These are phyloP conservation scores for Auricularia sp. DNA, from an alignment of 768 basidiomycete genomes.

Conservation along the genomic window DNA sequence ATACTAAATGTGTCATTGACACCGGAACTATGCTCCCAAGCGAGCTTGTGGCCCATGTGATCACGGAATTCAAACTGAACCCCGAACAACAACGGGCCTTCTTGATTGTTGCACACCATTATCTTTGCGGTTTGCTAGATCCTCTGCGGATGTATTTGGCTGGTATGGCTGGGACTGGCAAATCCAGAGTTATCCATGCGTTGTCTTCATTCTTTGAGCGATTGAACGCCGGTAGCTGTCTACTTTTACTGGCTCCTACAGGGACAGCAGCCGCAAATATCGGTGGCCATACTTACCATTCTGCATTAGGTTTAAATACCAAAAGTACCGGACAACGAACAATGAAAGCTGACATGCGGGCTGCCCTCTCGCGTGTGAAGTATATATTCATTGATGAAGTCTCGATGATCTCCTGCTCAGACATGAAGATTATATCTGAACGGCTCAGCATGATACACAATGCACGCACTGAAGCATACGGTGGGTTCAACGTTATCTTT, in stretches of 20 bases:
- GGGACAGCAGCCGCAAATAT: conserved; percentile 6
- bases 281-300: conserved; percentile 7
- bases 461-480: conserved; percentile 20
- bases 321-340: too few relatives aligned
- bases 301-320: conserved; percentile 1
- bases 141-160: conserved; percentile 8
- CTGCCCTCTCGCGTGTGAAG: conserved; percentile 16
- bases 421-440: conserved; percentile 19
- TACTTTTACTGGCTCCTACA: conserved; percentile 6
- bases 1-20: background rate
- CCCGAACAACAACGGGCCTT: conserved; percentile 7
- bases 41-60: too few relatives aligned
- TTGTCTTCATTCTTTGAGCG: conserved; percentile 2
- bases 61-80: conserved; percentile 4
- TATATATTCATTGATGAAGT: conserved; percentile 37
- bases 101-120: conserved; percentile 5
- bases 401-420: conserved; percentile 29
- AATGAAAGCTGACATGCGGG: conserved; percentile 6
- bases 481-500: conserved; percentile 34
- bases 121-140: background rate
- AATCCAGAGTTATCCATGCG: conserved; percentile 8
- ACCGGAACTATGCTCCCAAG: background rate
- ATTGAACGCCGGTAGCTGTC: background rate
- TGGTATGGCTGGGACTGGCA: conserved; percentile 9
- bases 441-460: conserved; percentile 14